Conservation (phyloP, 169 alveolate genomes). For the Plasmodium fragile region DNA sequence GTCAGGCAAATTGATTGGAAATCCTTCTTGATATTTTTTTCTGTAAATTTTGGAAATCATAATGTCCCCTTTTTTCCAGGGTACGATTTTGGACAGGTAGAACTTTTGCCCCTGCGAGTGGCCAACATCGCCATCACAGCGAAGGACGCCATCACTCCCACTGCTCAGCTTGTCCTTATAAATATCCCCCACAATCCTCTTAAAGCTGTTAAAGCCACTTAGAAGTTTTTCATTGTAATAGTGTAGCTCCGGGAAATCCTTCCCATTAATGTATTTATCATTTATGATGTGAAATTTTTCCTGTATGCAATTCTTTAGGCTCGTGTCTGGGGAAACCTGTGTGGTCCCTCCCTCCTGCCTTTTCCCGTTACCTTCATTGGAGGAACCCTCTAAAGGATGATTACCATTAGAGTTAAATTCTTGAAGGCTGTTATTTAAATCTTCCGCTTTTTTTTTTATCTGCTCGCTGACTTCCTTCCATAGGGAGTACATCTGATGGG, state of each 20-base stretch:
- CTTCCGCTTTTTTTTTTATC: slow-evolving; percentile 74
- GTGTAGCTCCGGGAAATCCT: slow-evolving; percentile 42
- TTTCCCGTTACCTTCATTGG: background rate
- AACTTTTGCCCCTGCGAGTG: background rate
- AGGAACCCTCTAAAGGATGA: background rate
- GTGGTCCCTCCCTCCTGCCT: background rate
- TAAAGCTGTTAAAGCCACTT: slow-evolving; percentile 59
- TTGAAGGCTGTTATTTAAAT: slow-evolving; percentile 50
- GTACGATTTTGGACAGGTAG: slow-evolving; percentile 55
- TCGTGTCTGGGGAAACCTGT: background rate
- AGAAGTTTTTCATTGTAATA: slow-evolving; percentile 59
- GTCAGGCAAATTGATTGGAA: slow-evolving; percentile 56
- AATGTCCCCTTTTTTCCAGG: slow-evolving; percentile 77
- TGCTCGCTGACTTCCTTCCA: slow-evolving; percentile 76
- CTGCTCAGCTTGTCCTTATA: slow-evolving; percentile 51
- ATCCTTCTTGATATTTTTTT: slow-evolving; percentile 54
- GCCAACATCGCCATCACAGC: background rate
- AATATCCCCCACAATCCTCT: slow-evolving; percentile 65
- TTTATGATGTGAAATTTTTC: slow-evolving; percentile 48
- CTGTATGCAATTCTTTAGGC: slow-evolving; percentile 24
- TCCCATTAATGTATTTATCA: slow-evolving; percentile 33
- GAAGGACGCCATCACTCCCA: background rate
- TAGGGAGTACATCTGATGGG: slow-evolving; percentile 47
- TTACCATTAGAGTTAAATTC: slow-evolving; percentile 33
- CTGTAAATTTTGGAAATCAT: slow-evolving; percentile 74